These are phyloP conservation scores for Sergeia podlipaevii DNA, from an alignment of 208 protist species.

Conservation along the genomic window DNA sequence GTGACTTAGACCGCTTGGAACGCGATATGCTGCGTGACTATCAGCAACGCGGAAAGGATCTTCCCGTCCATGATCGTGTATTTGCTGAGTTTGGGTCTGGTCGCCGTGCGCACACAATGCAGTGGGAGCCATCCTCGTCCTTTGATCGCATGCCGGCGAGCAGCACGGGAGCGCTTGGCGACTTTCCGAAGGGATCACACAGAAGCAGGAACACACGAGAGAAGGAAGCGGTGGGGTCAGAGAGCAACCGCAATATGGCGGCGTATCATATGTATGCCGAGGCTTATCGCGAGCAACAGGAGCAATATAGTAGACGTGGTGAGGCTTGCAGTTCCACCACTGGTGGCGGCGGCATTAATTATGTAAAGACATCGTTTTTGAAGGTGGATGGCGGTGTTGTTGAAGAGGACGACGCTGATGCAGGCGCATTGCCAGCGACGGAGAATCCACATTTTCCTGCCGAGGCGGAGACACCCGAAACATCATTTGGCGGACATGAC, in stretches of 20 bases:
- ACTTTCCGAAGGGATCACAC: neutral
- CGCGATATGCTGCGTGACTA: conserved; percentile 70
- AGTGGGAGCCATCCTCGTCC: conserved; percentile 61
- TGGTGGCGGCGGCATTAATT: neutral
- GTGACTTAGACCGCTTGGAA: conserved; percentile 76
- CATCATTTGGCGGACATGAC: neutral
- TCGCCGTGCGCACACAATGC: conserved; percentile 25
- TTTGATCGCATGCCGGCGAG: conserved; percentile 27
- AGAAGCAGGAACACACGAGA: neutral
- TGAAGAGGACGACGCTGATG: conserved; percentile 6
- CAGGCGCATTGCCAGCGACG: conserved; percentile 28
- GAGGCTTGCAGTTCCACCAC: neutral
- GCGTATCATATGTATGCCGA: conserved; percentile 55
- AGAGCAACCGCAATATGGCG: conserved; percentile 29
- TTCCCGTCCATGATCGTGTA: conserved; percentile 46
- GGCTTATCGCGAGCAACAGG: conserved; percentile 32
- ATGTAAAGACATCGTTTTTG: neutral
- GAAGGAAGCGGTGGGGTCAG: conserved; percentile 20
- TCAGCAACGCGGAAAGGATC: conserved; percentile 38
- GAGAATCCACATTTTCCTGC: conserved; percentile 69
- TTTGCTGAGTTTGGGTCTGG: conserved; percentile 48
- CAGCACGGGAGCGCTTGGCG: neutral
- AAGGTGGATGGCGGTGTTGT: neutral
- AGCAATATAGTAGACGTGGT: neutral
- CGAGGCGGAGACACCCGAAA: neutral